Evolutionary conservation across 495 filamentous ascomycete species (phyloP).

Genomic region (Aspergillus ostianus): DNA sequence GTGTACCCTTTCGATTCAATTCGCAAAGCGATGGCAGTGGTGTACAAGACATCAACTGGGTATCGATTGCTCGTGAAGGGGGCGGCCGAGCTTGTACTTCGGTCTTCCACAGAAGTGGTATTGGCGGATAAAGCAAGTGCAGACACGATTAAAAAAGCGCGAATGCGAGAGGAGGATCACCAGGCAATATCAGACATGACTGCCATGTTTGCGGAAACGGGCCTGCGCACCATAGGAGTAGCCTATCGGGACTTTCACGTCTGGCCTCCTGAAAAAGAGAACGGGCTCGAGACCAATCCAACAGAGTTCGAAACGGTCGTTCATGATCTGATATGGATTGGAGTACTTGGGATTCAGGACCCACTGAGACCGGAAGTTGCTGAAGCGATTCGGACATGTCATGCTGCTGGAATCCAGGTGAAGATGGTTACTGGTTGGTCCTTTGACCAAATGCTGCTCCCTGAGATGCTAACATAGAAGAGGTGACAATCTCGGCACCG

Average conservation of each 20-base stretch:
- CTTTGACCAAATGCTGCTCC: neutral
- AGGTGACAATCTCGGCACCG: constrained; percentile 73
- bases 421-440: constrained; percentile 76
- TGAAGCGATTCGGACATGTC: constrained; percentile 70
- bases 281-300: constrained; percentile 49
- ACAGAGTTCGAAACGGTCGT: constrained; percentile 56
- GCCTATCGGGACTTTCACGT: constrained; percentile 58
- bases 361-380: constrained; percentile 70
- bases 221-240: constrained; percentile 62
- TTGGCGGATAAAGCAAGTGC: constrained; percentile 21
- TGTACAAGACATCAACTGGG: constrained; percentile 51
- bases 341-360: constrained; percentile 65
- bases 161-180: constrained; percentile 24
- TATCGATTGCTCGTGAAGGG: constrained; percentile 70
- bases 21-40: constrained; percentile 67
- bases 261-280: constrained; percentile 56
- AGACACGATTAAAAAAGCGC: constrained; percentile 30
- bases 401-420: constrained; percentile 75
- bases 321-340: constrained; percentile 58
- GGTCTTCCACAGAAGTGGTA: constrained; percentile 33
- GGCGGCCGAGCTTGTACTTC: constrained; percentile 63
- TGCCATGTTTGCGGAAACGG: constrained; percentile 53
- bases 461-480: neutral
- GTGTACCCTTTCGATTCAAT: constrained; percentile 66
- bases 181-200: constrained; percentile 35